phyloP scores from a whole-genome alignment of 257 asterid species.

The Plantago elongata region DNA sequence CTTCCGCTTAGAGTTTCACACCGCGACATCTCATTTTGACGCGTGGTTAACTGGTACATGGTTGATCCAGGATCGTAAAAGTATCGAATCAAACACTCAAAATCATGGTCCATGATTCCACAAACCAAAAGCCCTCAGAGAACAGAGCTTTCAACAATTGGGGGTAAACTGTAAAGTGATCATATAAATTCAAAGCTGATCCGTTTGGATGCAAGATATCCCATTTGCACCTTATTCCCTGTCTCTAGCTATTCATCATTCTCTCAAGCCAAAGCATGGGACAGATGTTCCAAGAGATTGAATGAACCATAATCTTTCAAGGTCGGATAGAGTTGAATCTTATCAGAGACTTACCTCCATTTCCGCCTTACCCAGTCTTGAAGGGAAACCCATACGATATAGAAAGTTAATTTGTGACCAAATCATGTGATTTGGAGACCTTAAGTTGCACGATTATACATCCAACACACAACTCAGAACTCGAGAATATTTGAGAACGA shows the following conservation, averaged over 20 bases:
- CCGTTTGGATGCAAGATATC: not conserved
- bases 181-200: constrained; percentile 4
- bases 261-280: not conserved
- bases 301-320: not conserved
- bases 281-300: constrained; percentile 2
- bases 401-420: too few species aligned
- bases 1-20: not conserved
- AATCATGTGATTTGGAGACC: not conserved
- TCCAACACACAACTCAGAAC: not conserved
- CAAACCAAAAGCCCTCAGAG: too few species aligned
- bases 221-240: not conserved
- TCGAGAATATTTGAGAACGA: not conserved
- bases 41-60: too few species aligned
- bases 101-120: constrained; percentile 4
- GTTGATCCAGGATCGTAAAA: constrained; percentile 3
- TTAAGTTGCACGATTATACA: not conserved
- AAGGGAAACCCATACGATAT: too few species aligned
- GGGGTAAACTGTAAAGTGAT: not conserved
- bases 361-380: too few species aligned
- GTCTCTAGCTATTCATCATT: not conserved
- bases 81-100: constrained; percentile 1
- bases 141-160: not conserved
- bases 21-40: too few species aligned
- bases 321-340: not conserved
- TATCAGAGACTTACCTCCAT: not conserved